Conservation (phyloP, 495 filamentous ascomycete genomes). For the Penicillium canescens region DNA sequence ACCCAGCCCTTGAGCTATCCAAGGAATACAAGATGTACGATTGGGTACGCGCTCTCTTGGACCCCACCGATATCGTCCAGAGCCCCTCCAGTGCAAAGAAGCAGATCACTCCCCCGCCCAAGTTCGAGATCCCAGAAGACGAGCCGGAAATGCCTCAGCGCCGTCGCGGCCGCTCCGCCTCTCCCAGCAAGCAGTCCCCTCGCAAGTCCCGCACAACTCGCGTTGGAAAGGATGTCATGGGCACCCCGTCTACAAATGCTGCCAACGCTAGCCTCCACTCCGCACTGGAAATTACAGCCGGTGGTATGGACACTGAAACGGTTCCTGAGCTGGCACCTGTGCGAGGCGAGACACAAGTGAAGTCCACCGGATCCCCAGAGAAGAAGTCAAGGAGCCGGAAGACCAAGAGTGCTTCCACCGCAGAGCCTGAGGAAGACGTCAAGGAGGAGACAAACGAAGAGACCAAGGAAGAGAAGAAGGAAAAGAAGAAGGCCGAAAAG, state of each 20-base stretch:
- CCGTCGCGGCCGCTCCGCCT: conserved; percentile 56
- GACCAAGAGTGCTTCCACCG: conserved; percentile 32
- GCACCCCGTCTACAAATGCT: conserved; percentile 45
- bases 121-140: conserved; percentile 54
- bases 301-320: conserved; percentile 25
- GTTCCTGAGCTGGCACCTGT: conserved; percentile 20
- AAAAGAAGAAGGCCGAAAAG: conserved; percentile 30
- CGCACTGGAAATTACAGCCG: conserved; percentile 46
- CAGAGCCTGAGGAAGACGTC: conserved; percentile 34
- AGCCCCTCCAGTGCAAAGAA: conserved; percentile 59
- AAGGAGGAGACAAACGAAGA: conserved; percentile 29
- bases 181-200: conserved; percentile 66
- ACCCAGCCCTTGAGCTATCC: conserved; percentile 74
- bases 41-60: conserved; percentile 89
- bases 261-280: conserved; percentile 53
- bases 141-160: conserved; percentile 34
- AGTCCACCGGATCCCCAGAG: conserved; percentile 22
- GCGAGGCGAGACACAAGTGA: conserved; percentile 31
- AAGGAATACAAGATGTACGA: conserved; percentile 78
- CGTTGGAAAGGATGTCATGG: conserved; percentile 48
- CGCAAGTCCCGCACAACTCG: conserved; percentile 72
- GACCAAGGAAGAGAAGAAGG: conserved; percentile 40
- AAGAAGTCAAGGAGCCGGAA: conserved; percentile 35
- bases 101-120: conserved; percentile 70
- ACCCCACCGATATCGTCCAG: conserved; percentile 67